Percentiles rank a stretch among this genome's conserved stretches.
phyloP scores from a whole-genome alignment of 257 asterid species.

The Solanum pennellii region DNA sequence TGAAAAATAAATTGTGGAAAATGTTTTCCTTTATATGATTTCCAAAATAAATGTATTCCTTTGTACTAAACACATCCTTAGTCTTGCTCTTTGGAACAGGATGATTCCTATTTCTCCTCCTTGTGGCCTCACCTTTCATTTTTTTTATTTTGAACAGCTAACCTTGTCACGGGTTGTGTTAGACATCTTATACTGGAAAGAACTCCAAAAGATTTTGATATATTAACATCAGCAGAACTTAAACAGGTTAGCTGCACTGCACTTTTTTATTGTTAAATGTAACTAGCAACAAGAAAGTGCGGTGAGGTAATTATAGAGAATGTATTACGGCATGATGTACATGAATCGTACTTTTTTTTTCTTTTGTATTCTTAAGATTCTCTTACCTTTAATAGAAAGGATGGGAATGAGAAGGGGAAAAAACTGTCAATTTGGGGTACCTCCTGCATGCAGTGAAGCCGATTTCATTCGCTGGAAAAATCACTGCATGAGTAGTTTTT shows the following conservation, averaged over 20 bases:
- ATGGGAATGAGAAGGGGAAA: neutral
- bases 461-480: too few species aligned
- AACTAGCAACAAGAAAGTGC: neutral
- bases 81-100: too few species aligned
- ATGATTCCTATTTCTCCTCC: too few species aligned
- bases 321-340: neutral
- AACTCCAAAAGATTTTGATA: conserved; percentile 15
- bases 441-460: too few species aligned
- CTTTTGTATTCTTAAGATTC: neutral
- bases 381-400: neutral
- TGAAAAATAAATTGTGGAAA: too few species aligned
- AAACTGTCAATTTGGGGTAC: neutral
- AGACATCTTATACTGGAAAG: conserved; percentile 13
- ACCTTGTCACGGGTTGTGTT: conserved; percentile 21
- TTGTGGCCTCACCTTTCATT: too few species aligned
- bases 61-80: too few species aligned
- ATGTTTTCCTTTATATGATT: too few species aligned
- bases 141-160: too few species aligned
- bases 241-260: neutral
- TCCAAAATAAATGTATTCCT: too few species aligned
- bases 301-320: neutral
- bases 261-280: neutral
- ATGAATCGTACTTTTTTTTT: neutral
- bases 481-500: too few species aligned
- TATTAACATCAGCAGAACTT: neutral